These are phyloP conservation scores for Pholiota adiposa DNA, from an alignment of 1,284 basidiomycete genomes.

Conservation along the genomic window DNA sequence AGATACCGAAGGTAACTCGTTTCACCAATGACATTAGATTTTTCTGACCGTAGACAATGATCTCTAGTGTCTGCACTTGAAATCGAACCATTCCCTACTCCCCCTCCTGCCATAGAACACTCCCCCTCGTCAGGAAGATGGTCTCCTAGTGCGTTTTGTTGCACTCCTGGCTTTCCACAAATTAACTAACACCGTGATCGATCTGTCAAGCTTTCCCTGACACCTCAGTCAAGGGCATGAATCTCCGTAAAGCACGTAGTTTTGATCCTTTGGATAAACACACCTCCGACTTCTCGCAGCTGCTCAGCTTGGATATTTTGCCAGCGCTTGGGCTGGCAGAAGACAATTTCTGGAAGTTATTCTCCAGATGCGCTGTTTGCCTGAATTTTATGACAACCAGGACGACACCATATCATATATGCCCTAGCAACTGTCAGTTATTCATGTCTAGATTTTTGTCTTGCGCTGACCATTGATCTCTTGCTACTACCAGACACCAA, in stretches of 20 bases:
- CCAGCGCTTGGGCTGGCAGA: not conserved
- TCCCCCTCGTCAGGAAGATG: not conserved
- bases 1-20: not conserved
- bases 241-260: not conserved
- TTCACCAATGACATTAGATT: no score
- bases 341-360: slow-evolving; percentile 1
- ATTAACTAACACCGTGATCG: not conserved
- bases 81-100: not conserved
- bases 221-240: not conserved
- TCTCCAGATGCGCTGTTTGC: not conserved
- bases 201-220: not conserved
- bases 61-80: not conserved
- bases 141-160: not conserved
- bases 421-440: not conserved
- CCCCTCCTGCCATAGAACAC: not conserved
- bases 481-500: not conserved
- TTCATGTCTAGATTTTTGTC: no score
- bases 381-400: not conserved
- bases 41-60: no score
- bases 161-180: not conserved
- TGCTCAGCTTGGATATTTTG: not conserved
- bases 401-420: not conserved
- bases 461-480: not conserved
- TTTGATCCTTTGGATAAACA: not conserved
- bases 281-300: not conserved